phyloP scores from a whole-genome alignment of 371 early-diverging fungal species.

The Blyttiomyces sp. region DNA sequence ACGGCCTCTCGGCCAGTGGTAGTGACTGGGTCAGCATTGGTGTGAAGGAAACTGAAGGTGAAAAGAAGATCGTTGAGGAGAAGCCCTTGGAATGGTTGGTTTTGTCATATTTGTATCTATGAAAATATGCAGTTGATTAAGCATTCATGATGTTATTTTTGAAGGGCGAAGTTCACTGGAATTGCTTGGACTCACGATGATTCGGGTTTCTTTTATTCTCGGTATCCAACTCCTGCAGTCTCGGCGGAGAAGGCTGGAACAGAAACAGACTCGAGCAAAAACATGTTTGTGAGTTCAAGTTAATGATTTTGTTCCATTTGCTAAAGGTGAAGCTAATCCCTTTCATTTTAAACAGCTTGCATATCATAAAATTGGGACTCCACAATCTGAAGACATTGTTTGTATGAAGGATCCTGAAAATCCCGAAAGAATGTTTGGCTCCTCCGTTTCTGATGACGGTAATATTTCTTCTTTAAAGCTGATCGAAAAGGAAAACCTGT shows the following conservation, averaged over 20 bases:
- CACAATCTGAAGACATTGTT: conserved; percentile 47
- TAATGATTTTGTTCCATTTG: too few relatives aligned
- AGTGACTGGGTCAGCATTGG: conserved; percentile 63
- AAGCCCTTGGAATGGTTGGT: conserved; percentile 22
- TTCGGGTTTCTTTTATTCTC: conserved; percentile 59
- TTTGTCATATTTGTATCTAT: too few relatives aligned
- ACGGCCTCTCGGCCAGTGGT: conserved; percentile 36
- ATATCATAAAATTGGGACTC: conserved; percentile 56
- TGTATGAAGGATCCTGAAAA: conserved; percentile 44
- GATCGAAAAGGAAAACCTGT: background rate
- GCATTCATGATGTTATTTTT: background rate
- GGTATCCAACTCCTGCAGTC: conserved; percentile 39
- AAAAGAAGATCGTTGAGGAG: conserved; percentile 13
- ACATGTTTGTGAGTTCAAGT: conserved; percentile 42
- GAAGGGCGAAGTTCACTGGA: conserved; percentile 59
- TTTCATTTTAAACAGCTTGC: too few relatives aligned
- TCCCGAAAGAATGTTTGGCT: conserved; percentile 41
- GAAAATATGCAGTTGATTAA: too few relatives aligned
- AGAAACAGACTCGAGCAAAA: conserved; percentile 54
- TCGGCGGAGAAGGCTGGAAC: conserved; percentile 55
- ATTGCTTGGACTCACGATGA: conserved; percentile 61
- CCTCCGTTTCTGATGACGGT: conserved; percentile 52
- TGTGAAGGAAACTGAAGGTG: conserved; percentile 30
- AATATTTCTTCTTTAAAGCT: background rate
- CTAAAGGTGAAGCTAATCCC: too few relatives aligned